These are phyloP conservation scores for Lentinula raphanica DNA, from an alignment of 768 basidiomycete genomes.

Conservation along the genomic window DNA sequence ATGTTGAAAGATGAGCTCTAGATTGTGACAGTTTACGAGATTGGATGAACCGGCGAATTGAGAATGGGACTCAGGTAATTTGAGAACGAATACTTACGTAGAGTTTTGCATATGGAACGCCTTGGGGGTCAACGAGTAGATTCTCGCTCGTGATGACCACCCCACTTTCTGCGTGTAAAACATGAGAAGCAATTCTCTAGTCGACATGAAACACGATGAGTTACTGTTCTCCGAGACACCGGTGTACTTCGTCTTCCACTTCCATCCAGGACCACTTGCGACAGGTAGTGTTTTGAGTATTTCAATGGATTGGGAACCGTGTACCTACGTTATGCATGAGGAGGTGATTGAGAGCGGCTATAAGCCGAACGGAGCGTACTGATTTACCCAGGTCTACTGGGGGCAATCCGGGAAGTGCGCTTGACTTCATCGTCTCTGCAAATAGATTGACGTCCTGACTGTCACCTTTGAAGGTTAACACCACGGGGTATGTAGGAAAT, in stretches of 20 bases:
- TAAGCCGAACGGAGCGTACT: slow-evolving; percentile 34
- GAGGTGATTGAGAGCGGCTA: not conserved
- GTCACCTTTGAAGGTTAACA: slow-evolving; percentile 66
- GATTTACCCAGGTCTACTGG: slow-evolving; percentile 62
- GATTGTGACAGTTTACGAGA: not conserved
- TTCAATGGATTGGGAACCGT: slow-evolving; percentile 76
- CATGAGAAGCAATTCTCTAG: not conserved
- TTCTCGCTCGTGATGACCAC: slow-evolving; percentile 67
- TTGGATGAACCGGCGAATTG: not conserved
- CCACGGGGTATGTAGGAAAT: slow-evolving; percentile 83
- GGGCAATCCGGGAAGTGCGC: slow-evolving; percentile 62
- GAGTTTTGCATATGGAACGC: slow-evolving; percentile 55
- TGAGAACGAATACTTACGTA: slow-evolving; percentile 34
- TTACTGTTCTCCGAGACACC: slow-evolving; percentile 83
- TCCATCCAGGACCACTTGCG: slow-evolving; percentile 79
- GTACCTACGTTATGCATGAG: slow-evolving; percentile 43
- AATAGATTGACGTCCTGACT: slow-evolving; percentile 72
- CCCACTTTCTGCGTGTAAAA: slow-evolving; percentile 43
- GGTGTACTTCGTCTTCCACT: slow-evolving; percentile 55
- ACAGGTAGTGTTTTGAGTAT: slow-evolving; percentile 70
- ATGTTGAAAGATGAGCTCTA: slow-evolving; percentile 64
- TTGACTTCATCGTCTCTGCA: slow-evolving; percentile 39
- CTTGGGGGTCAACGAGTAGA: slow-evolving; percentile 57
- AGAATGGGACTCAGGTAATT: not conserved
- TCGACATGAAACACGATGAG: slow-evolving; percentile 16